Percentiles rank a stretch among this genome's conserved stretches.
Evolutionary conservation across 129 eudicot genomes (phyloP).

Genomic region (Lonicera japonica): DNA sequence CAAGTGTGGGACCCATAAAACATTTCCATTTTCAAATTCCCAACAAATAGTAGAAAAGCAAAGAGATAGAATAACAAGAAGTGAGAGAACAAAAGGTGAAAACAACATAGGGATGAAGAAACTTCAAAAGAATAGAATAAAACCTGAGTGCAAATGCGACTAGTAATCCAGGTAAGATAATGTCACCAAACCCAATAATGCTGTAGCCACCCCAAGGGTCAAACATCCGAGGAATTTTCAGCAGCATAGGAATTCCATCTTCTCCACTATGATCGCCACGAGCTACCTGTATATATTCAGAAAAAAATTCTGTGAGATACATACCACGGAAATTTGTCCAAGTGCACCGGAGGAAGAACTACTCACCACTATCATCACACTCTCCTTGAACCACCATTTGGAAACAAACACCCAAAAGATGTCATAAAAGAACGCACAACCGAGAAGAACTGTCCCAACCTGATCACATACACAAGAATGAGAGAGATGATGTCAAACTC

Average conservation of each 20-base stretch:
- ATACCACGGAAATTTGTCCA: neutral
- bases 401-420: slow-evolving; percentile 99
- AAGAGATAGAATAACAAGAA: neutral
- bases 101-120: neutral
- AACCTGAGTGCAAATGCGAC: slow-evolving; percentile 93
- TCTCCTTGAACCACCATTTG: slow-evolving; percentile 78
- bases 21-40: neutral
- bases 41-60: neutral
- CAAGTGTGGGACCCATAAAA: too few relatives aligned
- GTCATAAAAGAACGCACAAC: slow-evolving; percentile 94
- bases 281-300: slow-evolving; percentile 57
- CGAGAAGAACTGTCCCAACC: slow-evolving; percentile 96
- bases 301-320: slow-evolving; percentile 1
- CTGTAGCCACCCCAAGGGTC: slow-evolving; percentile 99
- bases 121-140: neutral
- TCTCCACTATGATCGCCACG: slow-evolving; percentile 98
- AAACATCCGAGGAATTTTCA: slow-evolving; percentile 96
- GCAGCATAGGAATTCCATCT: slow-evolving; percentile 97
- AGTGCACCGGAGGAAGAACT: neutral
- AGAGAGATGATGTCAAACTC: neutral
- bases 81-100: neutral
- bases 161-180: slow-evolving; percentile 84
- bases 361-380: slow-evolving; percentile 99
- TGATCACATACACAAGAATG: slow-evolving; percentile 22
- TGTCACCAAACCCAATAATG: slow-evolving; percentile 96